Percentiles rank a stretch among this genome's conserved stretches.
These are phyloP conservation scores for Pseudotsuga menziesii DNA, from an alignment of 75 land plant genomes.

Conservation along the genomic window DNA sequence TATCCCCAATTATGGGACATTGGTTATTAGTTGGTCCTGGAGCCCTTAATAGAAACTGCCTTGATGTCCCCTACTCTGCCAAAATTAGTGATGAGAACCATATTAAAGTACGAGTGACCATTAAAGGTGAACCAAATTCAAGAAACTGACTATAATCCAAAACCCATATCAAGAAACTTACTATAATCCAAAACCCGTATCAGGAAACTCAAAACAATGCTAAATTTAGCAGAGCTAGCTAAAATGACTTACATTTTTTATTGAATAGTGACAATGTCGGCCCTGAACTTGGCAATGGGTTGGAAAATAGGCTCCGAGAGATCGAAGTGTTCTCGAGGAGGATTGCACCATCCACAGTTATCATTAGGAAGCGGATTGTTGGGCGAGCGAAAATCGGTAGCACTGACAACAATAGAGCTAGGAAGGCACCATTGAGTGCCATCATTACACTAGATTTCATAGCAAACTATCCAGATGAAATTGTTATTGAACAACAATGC, in stretches of 20 bases:
- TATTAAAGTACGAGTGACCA: constrained; percentile 42
- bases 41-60: constrained; percentile 33
- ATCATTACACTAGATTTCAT: constrained; percentile 16
- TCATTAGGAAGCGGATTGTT: constrained; percentile 4
- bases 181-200: too few relatives aligned
- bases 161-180: constrained; percentile 13
- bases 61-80: constrained; percentile 45
- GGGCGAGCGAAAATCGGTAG: constrained; percentile 32
- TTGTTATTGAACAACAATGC: constrained; percentile 25
- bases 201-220: too few relatives aligned
- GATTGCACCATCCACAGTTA: constrained; percentile 32
- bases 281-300: constrained; percentile 14
- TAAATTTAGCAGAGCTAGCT: not conserved
- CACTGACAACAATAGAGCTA: constrained; percentile 18
- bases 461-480: constrained; percentile 25
- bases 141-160: constrained; percentile 29
- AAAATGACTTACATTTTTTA: constrained; percentile 12
- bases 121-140: constrained; percentile 53
- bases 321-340: constrained; percentile 29
- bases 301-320: constrained; percentile 19
- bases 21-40: constrained; percentile 20
- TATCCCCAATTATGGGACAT: constrained; percentile 58
- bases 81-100: constrained; percentile 52
- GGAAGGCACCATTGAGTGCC: constrained; percentile 21
- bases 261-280: constrained; percentile 31